phyloP scores from a whole-genome alignment of 2,329 filamentous ascomycete species.

The Sclerotiophoma versabilis region DNA sequence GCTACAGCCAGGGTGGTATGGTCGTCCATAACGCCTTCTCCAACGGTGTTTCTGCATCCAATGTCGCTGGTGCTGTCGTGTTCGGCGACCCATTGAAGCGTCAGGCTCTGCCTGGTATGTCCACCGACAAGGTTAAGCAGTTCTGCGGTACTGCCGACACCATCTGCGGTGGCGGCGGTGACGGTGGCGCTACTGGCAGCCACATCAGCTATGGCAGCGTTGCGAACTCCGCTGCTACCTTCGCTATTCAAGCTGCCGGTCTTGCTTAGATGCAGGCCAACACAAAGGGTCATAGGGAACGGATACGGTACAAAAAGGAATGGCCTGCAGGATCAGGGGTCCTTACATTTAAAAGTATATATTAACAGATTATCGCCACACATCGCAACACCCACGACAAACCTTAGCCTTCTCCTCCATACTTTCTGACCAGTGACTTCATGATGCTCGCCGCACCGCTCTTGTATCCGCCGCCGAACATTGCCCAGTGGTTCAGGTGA shows the following conservation, averaged over 20 bases:
- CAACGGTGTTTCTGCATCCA: conserved; percentile 28
- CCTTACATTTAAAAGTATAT: conserved; percentile 11
- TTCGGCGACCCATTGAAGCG: conserved; percentile 44
- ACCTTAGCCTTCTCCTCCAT: conserved; percentile 52
- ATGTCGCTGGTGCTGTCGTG: conserved; percentile 37
- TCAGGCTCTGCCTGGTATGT: conserved; percentile 28
- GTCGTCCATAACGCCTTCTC: conserved; percentile 43
- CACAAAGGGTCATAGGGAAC: neutral
- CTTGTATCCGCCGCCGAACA: conserved; percentile 84
- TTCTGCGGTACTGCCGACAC: conserved; percentile 38
- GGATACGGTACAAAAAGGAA: neutral
- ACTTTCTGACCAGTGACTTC: conserved; percentile 75
- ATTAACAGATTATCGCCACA: conserved; percentile 8
- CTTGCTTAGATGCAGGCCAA: conserved; percentile 13
- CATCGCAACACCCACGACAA: neutral
- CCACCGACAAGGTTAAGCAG: conserved; percentile 31
- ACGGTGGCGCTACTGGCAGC: conserved; percentile 34
- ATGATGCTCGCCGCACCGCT: conserved; percentile 81
- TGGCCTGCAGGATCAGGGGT: neutral
- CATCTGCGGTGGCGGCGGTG: conserved; percentile 35
- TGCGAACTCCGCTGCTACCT: conserved; percentile 37
- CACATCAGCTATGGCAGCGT: conserved; percentile 41
- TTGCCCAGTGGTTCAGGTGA: conserved; percentile 84
- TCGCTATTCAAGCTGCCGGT: conserved; percentile 35
- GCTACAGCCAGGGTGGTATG: conserved; percentile 45